phyloP scores from a whole-genome alignment of 306 rosid species.

The Cucurbita pepo region DNA sequence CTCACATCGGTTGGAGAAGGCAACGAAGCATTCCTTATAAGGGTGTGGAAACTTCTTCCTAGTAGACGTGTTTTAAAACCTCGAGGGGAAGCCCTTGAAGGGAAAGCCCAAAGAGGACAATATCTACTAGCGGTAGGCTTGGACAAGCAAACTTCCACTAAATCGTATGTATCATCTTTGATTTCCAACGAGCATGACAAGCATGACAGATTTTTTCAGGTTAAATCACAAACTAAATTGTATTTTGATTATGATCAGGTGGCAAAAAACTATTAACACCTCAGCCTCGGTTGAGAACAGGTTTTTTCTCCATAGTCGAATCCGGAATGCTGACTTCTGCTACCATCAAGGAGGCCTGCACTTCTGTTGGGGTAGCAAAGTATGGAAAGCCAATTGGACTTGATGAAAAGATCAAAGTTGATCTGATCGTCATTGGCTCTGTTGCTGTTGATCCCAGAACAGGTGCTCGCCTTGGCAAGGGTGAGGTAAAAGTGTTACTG shows the following conservation, averaged over 20 bases:
- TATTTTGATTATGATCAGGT: constrained; percentile 21
- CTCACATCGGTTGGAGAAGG: too few species aligned
- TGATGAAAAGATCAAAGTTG: constrained; percentile 71
- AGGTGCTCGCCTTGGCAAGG: constrained; percentile 92
- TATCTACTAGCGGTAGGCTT: too few species aligned
- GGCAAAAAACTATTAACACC: constrained; percentile 78
- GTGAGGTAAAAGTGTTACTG: constrained; percentile 44
- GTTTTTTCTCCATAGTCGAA: constrained; percentile 71
- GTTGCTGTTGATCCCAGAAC: constrained; percentile 83
- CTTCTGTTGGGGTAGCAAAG: constrained; percentile 77
- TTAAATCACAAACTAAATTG: neutral
- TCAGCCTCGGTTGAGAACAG: constrained; percentile 78
- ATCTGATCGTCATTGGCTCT: constrained; percentile 73
- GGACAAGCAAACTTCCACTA: neutral
- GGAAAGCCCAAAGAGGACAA: too few species aligned
- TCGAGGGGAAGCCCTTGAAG: too few species aligned
- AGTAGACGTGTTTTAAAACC: too few species aligned
- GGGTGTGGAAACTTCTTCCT: too few species aligned
- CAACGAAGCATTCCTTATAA: too few species aligned
- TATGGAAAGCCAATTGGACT: constrained; percentile 66
- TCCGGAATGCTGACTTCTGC: constrained; percentile 25
- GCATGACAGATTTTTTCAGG: neutral
- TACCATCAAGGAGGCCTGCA: constrained; percentile 55
- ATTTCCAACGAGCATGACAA: neutral
- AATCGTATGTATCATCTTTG: neutral